Conservation (phyloP, 768 basidiomycete genomes). For the Pleurotus pulmonarius region DNA sequence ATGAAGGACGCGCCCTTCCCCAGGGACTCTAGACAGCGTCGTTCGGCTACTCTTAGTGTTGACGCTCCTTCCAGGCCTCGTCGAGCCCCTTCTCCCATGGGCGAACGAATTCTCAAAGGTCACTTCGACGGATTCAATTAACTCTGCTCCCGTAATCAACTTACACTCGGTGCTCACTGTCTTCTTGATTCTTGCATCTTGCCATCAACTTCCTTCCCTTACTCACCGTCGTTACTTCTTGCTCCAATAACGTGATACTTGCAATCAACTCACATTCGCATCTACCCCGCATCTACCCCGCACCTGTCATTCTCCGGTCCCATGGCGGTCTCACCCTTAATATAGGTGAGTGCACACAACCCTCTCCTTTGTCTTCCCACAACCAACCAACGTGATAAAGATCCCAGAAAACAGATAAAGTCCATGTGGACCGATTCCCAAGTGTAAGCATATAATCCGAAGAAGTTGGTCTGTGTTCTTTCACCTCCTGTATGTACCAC, state of each 20-base stretch:
- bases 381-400: too few relatives aligned
- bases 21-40: conserved; percentile 37
- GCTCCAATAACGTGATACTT: neutral
- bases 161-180: too few relatives aligned
- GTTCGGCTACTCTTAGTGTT: conserved; percentile 58
- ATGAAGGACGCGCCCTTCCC: conserved; percentile 20
- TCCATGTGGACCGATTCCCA: too few relatives aligned
- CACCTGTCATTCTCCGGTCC: neutral
- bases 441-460: too few relatives aligned
- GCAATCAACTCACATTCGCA: neutral
- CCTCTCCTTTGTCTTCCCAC: too few relatives aligned
- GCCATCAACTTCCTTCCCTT: conserved; percentile 2
- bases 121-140: conserved; percentile 90
- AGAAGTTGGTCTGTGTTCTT: too few relatives aligned
- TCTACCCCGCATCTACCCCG: conserved; percentile 4
- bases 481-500: too few relatives aligned
- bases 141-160: conserved; percentile 11
- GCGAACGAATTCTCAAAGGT: conserved; percentile 86
- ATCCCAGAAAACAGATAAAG: too few relatives aligned
- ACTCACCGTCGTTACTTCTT: conserved; percentile 7
- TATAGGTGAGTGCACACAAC: too few relatives aligned
- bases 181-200: too few relatives aligned
- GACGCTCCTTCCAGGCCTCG: conserved; percentile 37
- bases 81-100: conserved; percentile 84
- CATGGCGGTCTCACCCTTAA: too few relatives aligned